Conservation (phyloP, 139 green algal genomes). For the Coelastrella sp. region DNA sequence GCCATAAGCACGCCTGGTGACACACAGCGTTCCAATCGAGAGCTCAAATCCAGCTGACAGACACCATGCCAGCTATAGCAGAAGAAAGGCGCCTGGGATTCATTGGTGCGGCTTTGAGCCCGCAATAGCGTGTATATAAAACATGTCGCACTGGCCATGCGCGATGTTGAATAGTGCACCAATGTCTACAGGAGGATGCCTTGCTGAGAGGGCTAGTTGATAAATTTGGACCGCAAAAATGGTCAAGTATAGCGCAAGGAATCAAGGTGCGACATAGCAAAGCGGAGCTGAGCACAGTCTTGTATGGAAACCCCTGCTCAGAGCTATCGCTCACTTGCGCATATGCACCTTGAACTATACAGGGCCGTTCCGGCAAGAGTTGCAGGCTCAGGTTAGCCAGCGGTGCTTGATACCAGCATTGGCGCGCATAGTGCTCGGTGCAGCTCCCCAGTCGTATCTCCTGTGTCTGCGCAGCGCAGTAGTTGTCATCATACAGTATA, state of each 20-base stretch:
- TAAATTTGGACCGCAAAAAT: slow-evolving; percentile 75
- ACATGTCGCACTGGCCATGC: too few relatives aligned
- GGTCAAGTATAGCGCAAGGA: slow-evolving; percentile 82
- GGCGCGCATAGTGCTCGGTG: not conserved
- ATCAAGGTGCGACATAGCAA: slow-evolving; percentile 71
- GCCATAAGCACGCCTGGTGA: not conserved
- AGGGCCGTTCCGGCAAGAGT: slow-evolving; percentile 84
- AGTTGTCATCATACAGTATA: too few relatives aligned
- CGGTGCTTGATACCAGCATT: not conserved
- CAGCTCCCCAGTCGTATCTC: too few relatives aligned
- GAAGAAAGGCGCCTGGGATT: slow-evolving; percentile 84
- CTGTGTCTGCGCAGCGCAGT: too few relatives aligned
- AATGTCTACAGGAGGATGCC: slow-evolving; percentile 73
- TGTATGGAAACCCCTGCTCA: too few relatives aligned
- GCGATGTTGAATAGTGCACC: too few relatives aligned
- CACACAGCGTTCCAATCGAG: not conserved
- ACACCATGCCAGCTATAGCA: slow-evolving; percentile 37
- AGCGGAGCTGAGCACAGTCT: not conserved
- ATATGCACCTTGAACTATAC: too few relatives aligned
- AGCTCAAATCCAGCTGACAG: not conserved
- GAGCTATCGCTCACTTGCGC: too few relatives aligned
- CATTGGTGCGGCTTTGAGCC: slow-evolving; percentile 45
- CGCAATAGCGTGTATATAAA: not conserved
- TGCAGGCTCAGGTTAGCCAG: slow-evolving; percentile 77
- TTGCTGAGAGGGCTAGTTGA: slow-evolving; percentile 66